Evolutionary conservation across 116 monocot species (phyloP), one percentile per base, ranked within the genome.

Genomic region (Dioscorea cayenensis): DNA sequence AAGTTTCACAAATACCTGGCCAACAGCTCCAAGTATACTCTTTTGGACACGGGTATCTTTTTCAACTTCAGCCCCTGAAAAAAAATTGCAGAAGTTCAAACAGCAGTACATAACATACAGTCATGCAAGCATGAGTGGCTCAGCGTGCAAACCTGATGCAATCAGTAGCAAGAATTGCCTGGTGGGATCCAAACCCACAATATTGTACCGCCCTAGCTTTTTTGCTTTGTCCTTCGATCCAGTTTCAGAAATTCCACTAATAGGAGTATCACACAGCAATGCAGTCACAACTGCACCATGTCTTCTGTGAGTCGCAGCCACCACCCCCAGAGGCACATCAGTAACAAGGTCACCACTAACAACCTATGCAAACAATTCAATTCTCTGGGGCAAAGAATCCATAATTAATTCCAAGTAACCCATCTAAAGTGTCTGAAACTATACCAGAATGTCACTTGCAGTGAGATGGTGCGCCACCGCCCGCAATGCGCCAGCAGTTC

Each of bases 221-320:
- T 89, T 94, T 52, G 84, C 87, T 73, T 99, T 99, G 72, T 99
- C 99, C 79, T 99, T 99, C 51, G 91, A 76, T 71, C 84, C 90
- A 74, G 82, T 48, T 70, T 99, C 99, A 49, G 87, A 75, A 71
- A 89, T 71, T 35, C 91, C 99, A 72, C 87, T 94, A 50, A 87
- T 70, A 65, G 99, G 99, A 78, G 86, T 71, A 72, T 71, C 50
- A 81, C 99, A 99, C 22, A 99, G 72, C 32, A 99, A 69, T 68
- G 91, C 77, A 74, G 99, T 99, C 78, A 99, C 86, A 59, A 70
- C 89, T 68, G 99, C 99, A 85, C 85, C 91, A 81, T 94, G 84
- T 77, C 91, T 86, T 82, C 99, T 89, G 69, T 99, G 99, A 82
- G 94, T 89, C 70, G 99, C 91, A 60, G 99, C 99, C 14, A 99